Percentiles rank a stretch among this genome's conserved stretches.
These are phyloP conservation scores for Elsinoe fawcettii DNA, from an alignment of 2,329 filamentous ascomycete genomes.

Conservation along the genomic window DNA sequence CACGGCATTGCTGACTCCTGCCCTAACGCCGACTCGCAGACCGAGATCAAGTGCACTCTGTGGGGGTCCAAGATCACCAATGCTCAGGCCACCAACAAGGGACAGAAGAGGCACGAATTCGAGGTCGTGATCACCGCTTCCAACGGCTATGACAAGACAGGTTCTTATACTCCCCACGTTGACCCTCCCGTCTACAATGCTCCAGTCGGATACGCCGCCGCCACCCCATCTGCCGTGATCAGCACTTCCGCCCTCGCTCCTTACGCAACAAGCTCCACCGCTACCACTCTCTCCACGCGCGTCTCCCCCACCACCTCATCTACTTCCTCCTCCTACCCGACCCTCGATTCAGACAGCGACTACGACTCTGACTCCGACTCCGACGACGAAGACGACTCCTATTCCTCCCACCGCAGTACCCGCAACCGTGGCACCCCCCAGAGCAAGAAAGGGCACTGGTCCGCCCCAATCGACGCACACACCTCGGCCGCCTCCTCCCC, in stretches of 20 bases:
- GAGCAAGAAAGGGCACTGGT: not conserved
- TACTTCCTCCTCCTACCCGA: no score
- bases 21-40: constrained; percentile 23
- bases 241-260: not conserved
- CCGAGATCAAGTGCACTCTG: constrained; percentile 28
- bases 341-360: not conserved
- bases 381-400: constrained; percentile 21
- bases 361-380: constrained; percentile 15
- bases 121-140: constrained; percentile 15
- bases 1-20: constrained; percentile 20
- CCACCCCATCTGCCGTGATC: not conserved
- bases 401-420: constrained; percentile 25
- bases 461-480: constrained; percentile 20
- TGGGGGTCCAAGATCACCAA: constrained; percentile 24
- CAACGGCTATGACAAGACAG: constrained; percentile 20
- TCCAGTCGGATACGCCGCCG: no score
- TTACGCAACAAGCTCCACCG: not conserved
- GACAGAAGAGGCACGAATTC: constrained; percentile 16
- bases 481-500: constrained; percentile 13
- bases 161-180: constrained; percentile 6
- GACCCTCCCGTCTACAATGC: no score
- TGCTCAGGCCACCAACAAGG: constrained; percentile 15
- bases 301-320: not conserved
- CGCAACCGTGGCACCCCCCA: constrained; percentile 20
- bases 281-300: not conserved